Conservation (phyloP, 768 basidiomycete species). For the Chiua virens region DNA sequence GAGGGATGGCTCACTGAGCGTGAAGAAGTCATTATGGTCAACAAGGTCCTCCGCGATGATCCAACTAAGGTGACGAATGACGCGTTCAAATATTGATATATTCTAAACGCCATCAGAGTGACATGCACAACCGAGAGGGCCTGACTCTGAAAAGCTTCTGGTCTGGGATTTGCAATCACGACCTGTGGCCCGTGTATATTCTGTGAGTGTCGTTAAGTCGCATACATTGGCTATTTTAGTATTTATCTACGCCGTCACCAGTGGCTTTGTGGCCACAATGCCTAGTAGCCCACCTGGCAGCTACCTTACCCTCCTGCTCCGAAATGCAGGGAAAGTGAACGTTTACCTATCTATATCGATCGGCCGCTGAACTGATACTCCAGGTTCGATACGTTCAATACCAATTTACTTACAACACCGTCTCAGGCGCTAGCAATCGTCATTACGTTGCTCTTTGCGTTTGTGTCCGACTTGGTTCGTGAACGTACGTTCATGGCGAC, state of each 20-base stretch:
- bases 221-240: too few relatives aligned
- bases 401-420: slow-evolving; percentile 62
- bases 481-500: too few relatives aligned
- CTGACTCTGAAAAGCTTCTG: slow-evolving; percentile 50
- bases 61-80: slow-evolving; percentile 48
- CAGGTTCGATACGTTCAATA: slow-evolving; percentile 59
- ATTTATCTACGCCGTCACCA: too few relatives aligned
- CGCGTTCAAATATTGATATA: too few relatives aligned
- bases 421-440: slow-evolving; percentile 50
- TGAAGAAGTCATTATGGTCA: slow-evolving; percentile 61
- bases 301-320: slow-evolving; percentile 60
- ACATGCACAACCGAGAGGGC: slow-evolving; percentile 72
- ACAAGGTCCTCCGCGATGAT: slow-evolving; percentile 60
- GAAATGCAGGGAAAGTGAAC: slow-evolving; percentile 45
- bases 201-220: slow-evolving; percentile 37
- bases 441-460: slow-evolving; percentile 48
- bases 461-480: slow-evolving; percentile 53
- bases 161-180: slow-evolving; percentile 57
- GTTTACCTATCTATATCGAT: neutral
- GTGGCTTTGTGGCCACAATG: slow-evolving; percentile 54
- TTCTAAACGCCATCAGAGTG: slow-evolving; percentile 17
- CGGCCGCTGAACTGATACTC: neutral
- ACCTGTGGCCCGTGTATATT: slow-evolving; percentile 67
- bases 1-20: slow-evolving; percentile 65
- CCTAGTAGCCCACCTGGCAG: slow-evolving; percentile 46